Percentiles rank a stretch among this genome's conserved stretches.
Conservation (phyloP, 2,329 filamentous ascomycete species). For the Ceratocystis huliohia region DNA sequence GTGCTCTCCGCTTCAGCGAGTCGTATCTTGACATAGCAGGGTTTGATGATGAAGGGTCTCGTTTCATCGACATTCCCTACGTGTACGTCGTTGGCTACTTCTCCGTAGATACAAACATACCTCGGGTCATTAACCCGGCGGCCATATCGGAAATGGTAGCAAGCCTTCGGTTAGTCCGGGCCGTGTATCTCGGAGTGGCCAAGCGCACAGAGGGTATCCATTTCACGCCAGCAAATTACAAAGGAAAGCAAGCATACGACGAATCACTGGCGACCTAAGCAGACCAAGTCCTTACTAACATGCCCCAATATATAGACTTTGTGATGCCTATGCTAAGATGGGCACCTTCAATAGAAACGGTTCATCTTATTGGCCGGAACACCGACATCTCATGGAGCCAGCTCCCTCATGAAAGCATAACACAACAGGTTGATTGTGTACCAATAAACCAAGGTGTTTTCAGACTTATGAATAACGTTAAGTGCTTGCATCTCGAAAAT, state of each 20-base stretch:
- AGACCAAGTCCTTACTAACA: not conserved
- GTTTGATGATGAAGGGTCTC: constrained; percentile 52
- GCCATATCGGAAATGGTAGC: constrained; percentile 23
- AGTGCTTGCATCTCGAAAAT: constrained; percentile 21
- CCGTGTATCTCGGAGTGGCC: constrained; percentile 21
- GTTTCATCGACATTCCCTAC: constrained; percentile 41
- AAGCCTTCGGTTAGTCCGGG: constrained; percentile 21
- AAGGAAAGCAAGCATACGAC: not conserved
- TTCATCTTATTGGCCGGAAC: constrained; percentile 21
- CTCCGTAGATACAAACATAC: constrained; percentile 20
- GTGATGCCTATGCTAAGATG: constrained; percentile 22
- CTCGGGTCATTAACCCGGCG: constrained; percentile 22
- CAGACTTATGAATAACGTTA: constrained; percentile 20
- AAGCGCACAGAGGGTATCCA: constrained; percentile 18
- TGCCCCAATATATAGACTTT: constrained; percentile 12
- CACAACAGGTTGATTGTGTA: constrained; percentile 22
- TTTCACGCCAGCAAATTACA: constrained; percentile 1
- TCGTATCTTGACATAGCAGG: constrained; percentile 54
- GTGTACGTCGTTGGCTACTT: constrained; percentile 23
- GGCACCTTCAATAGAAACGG: constrained; percentile 22
- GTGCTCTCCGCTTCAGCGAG: constrained; percentile 23
- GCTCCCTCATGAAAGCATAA: constrained; percentile 23
- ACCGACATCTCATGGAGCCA: constrained; percentile 23
- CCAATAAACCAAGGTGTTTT: constrained; percentile 21
- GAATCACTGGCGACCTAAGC: not conserved